These are phyloP conservation scores for Leucosporidium yakuticum DNA, from an alignment of 768 basidiomycete species.

Conservation along the genomic window DNA sequence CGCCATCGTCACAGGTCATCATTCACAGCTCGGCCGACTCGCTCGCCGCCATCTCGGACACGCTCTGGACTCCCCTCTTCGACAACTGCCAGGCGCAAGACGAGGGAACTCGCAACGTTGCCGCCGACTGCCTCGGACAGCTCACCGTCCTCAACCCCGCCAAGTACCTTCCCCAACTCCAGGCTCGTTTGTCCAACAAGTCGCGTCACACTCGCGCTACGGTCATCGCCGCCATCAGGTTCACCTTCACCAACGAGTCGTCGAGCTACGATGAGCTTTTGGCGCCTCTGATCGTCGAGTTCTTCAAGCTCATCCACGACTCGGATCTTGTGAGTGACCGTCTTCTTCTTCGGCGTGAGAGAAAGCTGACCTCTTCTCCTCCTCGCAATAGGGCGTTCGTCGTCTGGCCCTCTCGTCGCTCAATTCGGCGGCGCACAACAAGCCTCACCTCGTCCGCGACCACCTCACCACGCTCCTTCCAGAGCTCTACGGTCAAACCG, in stretches of 20 bases:
- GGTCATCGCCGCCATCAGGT: constrained; percentile 69
- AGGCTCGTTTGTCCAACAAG: constrained; percentile 46
- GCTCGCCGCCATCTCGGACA: constrained; percentile 77
- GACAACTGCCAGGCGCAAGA: constrained; percentile 72
- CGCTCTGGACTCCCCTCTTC: constrained; percentile 87
- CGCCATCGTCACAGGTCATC: constrained; percentile 62
- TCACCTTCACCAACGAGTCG: constrained; percentile 79
- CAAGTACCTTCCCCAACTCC: constrained; percentile 84
- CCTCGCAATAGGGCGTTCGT: constrained; percentile 66
- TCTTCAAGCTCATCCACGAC: constrained; percentile 85
- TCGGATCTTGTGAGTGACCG: constrained; percentile 49
- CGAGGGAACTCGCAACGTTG: constrained; percentile 87
- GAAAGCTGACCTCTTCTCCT: not conserved
- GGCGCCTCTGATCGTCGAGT: constrained; percentile 75
- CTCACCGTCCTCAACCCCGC: constrained; percentile 85
- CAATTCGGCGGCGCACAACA: constrained; percentile 91
- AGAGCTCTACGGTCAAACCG: constrained; percentile 75
- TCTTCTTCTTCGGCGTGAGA: not conserved
- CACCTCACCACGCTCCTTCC: constrained; percentile 72
- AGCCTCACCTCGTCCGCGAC: constrained; percentile 83
- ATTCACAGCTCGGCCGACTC: constrained; percentile 81
- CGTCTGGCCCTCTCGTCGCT: constrained; percentile 80
- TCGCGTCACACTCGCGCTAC: constrained; percentile 36
- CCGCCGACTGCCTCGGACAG: constrained; percentile 93
- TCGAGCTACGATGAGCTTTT: constrained; percentile 84